phyloP scores from a whole-genome alignment of 2,329 filamentous ascomycete genomes.

The Ascochyta koolunga region DNA sequence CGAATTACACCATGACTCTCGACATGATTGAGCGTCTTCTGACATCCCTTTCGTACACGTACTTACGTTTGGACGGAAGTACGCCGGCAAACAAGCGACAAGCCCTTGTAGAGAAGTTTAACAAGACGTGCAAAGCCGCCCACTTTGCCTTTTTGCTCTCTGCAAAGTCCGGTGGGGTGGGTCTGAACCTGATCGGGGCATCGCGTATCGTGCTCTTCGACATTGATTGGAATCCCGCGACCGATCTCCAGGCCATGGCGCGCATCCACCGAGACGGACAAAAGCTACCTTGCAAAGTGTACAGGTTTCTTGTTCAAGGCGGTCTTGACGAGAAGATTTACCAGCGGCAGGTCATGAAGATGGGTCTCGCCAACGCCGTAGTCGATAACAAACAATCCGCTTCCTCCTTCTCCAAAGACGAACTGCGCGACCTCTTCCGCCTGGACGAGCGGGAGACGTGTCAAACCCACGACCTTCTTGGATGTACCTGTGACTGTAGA shows the following conservation, averaged over 20 bases:
- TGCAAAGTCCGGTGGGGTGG: constrained; percentile 73
- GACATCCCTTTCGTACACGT: constrained; percentile 64
- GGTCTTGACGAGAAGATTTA: constrained; percentile 77
- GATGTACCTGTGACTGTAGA: constrained; percentile 65
- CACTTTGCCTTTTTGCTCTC: constrained; percentile 74
- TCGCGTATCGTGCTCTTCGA: constrained; percentile 74
- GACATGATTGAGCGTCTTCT: constrained; percentile 69
- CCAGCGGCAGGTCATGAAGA: constrained; percentile 74
- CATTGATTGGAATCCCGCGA: constrained; percentile 77
- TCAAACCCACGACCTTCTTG: constrained; percentile 71
- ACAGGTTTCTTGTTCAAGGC: constrained; percentile 70
- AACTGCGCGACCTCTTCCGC: constrained; percentile 70
- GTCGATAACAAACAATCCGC: constrained; percentile 69
- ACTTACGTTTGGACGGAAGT: constrained; percentile 72
- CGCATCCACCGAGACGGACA: constrained; percentile 76
- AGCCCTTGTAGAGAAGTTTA: constrained; percentile 72
- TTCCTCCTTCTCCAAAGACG: constrained; percentile 68
- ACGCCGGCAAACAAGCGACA: constrained; percentile 70
- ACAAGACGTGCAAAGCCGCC: constrained; percentile 60
- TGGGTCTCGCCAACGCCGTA: constrained; percentile 72
- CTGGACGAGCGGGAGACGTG: constrained; percentile 66
- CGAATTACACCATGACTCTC: constrained; percentile 75
- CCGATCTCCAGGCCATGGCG: constrained; percentile 76
- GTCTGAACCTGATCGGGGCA: constrained; percentile 73
- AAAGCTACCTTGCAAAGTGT: constrained; percentile 70